Evolutionary conservation across 2,329 filamentous ascomycete genomes (phyloP).

Genomic region (Cryphonectria carpinicola): DNA sequence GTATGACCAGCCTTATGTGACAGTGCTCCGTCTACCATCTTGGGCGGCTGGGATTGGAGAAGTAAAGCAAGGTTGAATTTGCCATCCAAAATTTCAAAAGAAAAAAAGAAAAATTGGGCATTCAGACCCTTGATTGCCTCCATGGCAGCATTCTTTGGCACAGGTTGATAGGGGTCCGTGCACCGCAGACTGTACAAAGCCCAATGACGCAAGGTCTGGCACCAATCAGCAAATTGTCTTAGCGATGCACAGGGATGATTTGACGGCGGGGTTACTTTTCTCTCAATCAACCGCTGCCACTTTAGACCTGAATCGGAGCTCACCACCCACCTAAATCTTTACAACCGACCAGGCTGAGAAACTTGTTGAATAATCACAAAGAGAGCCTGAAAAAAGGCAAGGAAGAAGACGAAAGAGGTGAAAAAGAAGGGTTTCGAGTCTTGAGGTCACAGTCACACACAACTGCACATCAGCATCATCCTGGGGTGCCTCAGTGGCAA

Average conservation of each 20-base stretch:
- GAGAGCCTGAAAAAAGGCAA: neutral
- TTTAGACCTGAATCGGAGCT: slow-evolving; percentile 24
- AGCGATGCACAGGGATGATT: slow-evolving; percentile 11
- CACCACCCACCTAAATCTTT: neutral
- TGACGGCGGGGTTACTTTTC: slow-evolving; percentile 30
- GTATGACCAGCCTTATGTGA: neutral
- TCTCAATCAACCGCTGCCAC: slow-evolving; percentile 11
- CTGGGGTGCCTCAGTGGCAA: neutral
- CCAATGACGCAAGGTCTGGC: slow-evolving; percentile 30
- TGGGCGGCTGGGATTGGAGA: neutral
- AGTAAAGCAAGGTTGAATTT: neutral
- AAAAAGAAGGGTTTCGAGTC: neutral
- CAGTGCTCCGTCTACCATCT: neutral
- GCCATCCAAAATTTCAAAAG: neutral
- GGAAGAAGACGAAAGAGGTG: neutral
- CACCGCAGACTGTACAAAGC: neutral
- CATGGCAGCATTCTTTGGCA: neutral
- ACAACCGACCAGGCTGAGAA: neutral
- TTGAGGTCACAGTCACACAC: neutral
- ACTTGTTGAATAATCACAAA: slow-evolving; percentile 5
- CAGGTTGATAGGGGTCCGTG: neutral
- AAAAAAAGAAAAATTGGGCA: neutral
- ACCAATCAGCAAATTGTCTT: slow-evolving; percentile 33
- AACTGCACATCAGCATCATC: neutral
- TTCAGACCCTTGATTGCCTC: neutral